These are phyloP conservation scores for Pseudogymnoascus sp. DNA, from an alignment of 2,329 filamentous ascomycete species.

Conservation along the genomic window DNA sequence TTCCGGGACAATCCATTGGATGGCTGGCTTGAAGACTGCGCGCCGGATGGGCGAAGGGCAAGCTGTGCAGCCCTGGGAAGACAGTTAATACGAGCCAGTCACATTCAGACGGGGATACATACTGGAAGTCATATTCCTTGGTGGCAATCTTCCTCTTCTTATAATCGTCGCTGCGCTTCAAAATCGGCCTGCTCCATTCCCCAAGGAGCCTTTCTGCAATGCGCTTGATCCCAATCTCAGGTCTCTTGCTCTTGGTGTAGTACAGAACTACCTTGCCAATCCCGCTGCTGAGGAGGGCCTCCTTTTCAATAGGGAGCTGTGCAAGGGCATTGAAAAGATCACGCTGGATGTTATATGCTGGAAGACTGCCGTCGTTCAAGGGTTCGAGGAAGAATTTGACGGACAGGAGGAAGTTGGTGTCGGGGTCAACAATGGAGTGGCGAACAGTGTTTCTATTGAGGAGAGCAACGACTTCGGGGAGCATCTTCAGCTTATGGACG, in stretches of 20 bases:
- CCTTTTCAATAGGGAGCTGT: slow-evolving; percentile 82
- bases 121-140: slow-evolving; percentile 57
- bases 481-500: slow-evolving; percentile 84
- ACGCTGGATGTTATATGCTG: slow-evolving; percentile 94
- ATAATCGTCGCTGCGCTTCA: slow-evolving; percentile 91
- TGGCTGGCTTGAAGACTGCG: slow-evolving; percentile 24
- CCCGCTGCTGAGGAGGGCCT: slow-evolving; percentile 78
- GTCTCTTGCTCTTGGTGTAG: slow-evolving; percentile 91
- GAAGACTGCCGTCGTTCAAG: slow-evolving; percentile 84
- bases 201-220: slow-evolving; percentile 87
- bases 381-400: slow-evolving; percentile 97
- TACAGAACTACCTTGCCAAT: slow-evolving; percentile 96
- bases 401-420: slow-evolving; percentile 88
- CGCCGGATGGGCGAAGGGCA: slow-evolving; percentile 25
- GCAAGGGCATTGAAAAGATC: slow-evolving; percentile 79
- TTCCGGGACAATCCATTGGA: slow-evolving; percentile 19
- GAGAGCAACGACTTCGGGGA: slow-evolving; percentile 80
- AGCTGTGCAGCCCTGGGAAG: slow-evolving; percentile 26
- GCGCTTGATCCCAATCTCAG: slow-evolving; percentile 82
- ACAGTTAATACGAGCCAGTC: slow-evolving; percentile 11
- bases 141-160: slow-evolving; percentile 68
- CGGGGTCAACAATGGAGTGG: slow-evolving; percentile 79
- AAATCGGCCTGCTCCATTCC: slow-evolving; percentile 91
- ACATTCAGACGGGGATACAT: slow-evolving; percentile 26
- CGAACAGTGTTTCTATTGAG: slow-evolving; percentile 85